Conservation (phyloP, 2,329 filamentous ascomycete species). For the Aschersonia sp. region DNA sequence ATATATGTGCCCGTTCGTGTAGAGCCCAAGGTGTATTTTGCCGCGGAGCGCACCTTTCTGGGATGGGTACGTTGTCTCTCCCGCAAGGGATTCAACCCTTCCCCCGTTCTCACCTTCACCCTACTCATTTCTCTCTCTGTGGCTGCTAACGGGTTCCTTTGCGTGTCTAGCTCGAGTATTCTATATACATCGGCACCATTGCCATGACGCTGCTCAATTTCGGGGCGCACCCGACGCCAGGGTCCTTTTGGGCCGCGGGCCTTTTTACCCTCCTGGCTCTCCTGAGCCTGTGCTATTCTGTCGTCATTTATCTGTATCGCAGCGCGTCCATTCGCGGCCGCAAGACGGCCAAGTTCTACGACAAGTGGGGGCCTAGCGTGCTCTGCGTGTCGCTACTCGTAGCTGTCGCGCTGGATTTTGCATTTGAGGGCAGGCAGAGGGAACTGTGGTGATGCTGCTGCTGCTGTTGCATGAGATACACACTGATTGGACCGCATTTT, state of each 20-base stretch:
- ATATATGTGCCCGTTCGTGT: slow-evolving; percentile 94
- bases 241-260: slow-evolving; percentile 56
- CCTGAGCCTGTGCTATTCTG: slow-evolving; percentile 65
- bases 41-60: slow-evolving; percentile 88
- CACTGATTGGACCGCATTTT: no score
- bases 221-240: slow-evolving; percentile 37
- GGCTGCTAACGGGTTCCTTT: no score
- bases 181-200: slow-evolving; percentile 82
- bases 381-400: slow-evolving; percentile 61
- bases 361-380: slow-evolving; percentile 68
- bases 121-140: background rate
- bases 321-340: slow-evolving; percentile 73
- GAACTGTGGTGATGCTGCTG: slow-evolving; percentile 29
- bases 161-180: slow-evolving; percentile 67
- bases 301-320: slow-evolving; percentile 76
- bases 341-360: slow-evolving; percentile 80
- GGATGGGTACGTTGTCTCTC: slow-evolving; percentile 56
- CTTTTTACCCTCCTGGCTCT: slow-evolving; percentile 74
- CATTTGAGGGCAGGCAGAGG: slow-evolving; percentile 53
- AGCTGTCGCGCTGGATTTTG: slow-evolving; percentile 70
- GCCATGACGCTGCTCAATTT: slow-evolving; percentile 77
- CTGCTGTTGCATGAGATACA: no score
- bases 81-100: no score
- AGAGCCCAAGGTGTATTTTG: slow-evolving; percentile 96
- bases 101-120: background rate